Base-by-base conservation (phyloP, 352 stramenopile species). In the Globisporangium polare region DNA sequence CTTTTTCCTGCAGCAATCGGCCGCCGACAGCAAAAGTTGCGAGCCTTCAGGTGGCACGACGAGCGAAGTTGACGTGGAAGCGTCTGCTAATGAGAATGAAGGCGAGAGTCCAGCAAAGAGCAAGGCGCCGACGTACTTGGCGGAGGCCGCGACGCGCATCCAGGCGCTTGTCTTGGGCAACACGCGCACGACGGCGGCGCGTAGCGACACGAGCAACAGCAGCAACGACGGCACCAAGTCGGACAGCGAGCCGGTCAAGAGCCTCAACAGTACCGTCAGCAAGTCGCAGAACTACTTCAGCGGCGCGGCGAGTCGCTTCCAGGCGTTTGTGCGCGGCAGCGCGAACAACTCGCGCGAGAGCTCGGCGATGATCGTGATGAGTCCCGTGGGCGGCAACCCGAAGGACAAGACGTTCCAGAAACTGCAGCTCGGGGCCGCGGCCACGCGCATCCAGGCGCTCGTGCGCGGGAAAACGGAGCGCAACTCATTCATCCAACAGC, bases 391-490 rank as follows among this genome's bases (percentile, higher is more conserved):
- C 17, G 26, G 33, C 20, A 42, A 26, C 33, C 18, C n/a, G 10
- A 63, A 60, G 35, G 27, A 37, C 47, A 64, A 60, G 51, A 47
- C 5, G 0, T 22, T 35, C 43, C 26, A 29, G n/a, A 29, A 35
- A 18, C 33, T 52, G 31, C 59, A 58, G 22, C 33, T 62, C 42
- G 73, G 67, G 20, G 77, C 88, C 15, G 83, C 79, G 0, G 85
- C 80, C 20, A 78, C 76, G 22, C 78, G 77, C 49, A 92, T 92
- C 64, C 81, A 94, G 65, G 80, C 83, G 35, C 70, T 90, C 2
- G 77, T 89, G 24, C 68, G 83, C 6, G 83, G 81, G 24, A 81
- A 79, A 33, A 74, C 71, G n/a, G 67, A 89, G 60, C 67, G 83
- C 22, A 63, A 72, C 8, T 73, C 62, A 24, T 67, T 90, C 12